Conservation (phyloP, 176 grass and related monocot species). For the Rhynchospora breviuscula region DNA sequence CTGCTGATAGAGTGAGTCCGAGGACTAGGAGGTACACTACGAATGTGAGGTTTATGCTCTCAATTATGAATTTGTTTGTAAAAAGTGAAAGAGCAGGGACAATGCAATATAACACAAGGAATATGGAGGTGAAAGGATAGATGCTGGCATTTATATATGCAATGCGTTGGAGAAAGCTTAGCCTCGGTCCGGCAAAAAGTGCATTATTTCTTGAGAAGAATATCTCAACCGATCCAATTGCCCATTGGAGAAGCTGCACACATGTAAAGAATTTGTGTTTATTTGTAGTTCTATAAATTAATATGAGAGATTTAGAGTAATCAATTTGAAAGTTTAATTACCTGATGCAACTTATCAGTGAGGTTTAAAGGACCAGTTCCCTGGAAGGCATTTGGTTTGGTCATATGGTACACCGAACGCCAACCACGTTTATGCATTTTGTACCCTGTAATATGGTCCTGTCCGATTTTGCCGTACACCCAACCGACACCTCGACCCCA, state of each 20-base stretch:
- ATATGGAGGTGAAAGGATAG: conserved; percentile 31
- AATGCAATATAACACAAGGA: conserved; percentile 24
- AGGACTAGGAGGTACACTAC: conserved; percentile 17
- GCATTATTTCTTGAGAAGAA: conserved; percentile 30
- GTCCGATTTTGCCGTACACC: conserved; percentile 6
- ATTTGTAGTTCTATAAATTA: not conserved
- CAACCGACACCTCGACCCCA: conserved; percentile 27
- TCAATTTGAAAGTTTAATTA: not conserved
- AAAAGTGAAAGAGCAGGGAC: conserved; percentile 21
- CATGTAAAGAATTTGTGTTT: not conserved
- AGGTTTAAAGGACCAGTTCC: conserved; percentile 28
- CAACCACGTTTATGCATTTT: conserved; percentile 22
- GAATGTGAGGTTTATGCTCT: not conserved
- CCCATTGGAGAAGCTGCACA: conserved; percentile 19
- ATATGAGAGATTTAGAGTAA: not conserved
- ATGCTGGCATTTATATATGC: conserved; percentile 20
- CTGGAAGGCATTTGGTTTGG: conserved; percentile 13
- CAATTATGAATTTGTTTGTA: conserved; percentile 12
- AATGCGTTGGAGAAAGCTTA: conserved; percentile 21
- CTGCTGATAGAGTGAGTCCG: not conserved
- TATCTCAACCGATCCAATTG: conserved; percentile 24
- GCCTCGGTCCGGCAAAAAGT: not conserved
- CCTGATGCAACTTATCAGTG: conserved; percentile 28
- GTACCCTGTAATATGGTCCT: conserved; percentile 23
- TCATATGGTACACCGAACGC: conserved; percentile 23